Conservation (phyloP, 1,284 basidiomycete genomes). For the Ustilago sp. region DNA sequence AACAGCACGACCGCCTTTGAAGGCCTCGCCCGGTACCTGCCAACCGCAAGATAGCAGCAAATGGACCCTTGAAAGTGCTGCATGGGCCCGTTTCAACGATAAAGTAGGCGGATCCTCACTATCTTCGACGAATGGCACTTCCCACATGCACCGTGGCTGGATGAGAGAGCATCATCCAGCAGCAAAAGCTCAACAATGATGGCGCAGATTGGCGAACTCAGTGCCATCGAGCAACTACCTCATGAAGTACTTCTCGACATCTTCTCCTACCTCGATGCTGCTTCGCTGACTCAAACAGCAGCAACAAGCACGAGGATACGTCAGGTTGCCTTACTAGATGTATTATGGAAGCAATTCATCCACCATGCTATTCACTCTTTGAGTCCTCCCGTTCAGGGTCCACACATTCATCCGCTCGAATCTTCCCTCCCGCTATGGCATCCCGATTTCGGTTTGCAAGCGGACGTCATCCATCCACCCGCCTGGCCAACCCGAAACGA, state of each 20-base stretch:
- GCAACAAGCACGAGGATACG: constrained; percentile 30
- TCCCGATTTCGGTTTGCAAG: constrained; percentile 42
- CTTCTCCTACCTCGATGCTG: constrained; percentile 26
- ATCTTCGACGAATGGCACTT: constrained; percentile 2
- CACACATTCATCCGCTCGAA: constrained; percentile 31
- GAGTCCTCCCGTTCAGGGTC: constrained; percentile 27
- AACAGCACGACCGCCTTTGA: background rate
- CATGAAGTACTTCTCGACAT: constrained; percentile 45
- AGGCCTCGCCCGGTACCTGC: background rate
- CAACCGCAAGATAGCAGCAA: background rate
- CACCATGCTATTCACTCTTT: constrained; percentile 19
- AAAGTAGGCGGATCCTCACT: background rate
- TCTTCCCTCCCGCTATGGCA: constrained; percentile 39
- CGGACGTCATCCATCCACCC: constrained; percentile 27
- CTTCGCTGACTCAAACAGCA: constrained; percentile 18
- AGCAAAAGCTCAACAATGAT: background rate
- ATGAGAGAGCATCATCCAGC: background rate
- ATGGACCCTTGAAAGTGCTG: background rate
- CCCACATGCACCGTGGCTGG: constrained; percentile 15
- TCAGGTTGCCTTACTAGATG: constrained; percentile 29
- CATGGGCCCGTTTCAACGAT: background rate
- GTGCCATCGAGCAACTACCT: constrained; percentile 30
- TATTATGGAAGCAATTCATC: constrained; percentile 39
- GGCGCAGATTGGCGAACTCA: background rate
- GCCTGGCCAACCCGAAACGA: constrained; percentile 31